A percentile compares a stretch with the other conserved stretches of the same genome.
Conservation (phyloP, 2,329 filamentous ascomycete genomes). For the Trichoderma citrinoviride region DNA sequence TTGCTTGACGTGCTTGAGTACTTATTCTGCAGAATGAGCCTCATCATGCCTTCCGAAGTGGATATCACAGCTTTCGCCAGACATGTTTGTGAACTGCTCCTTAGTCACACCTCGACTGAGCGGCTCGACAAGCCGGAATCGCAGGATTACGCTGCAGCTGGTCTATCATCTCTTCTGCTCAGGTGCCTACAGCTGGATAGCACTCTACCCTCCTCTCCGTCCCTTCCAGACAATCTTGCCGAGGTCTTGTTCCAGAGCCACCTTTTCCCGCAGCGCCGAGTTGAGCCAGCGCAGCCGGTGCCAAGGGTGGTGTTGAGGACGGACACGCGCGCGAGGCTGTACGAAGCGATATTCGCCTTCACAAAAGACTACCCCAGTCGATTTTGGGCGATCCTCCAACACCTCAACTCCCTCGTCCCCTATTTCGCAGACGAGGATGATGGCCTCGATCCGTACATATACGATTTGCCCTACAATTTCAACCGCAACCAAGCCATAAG, state of each 20-base stretch:
- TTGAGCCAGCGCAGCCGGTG: constrained; percentile 31
- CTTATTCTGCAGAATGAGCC: constrained; percentile 37
- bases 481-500: constrained; percentile 69
- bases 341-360: constrained; percentile 57
- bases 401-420: constrained; percentile 36
- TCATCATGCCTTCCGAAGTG: constrained; percentile 30
- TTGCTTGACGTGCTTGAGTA: constrained; percentile 43
- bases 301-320: constrained; percentile 49
- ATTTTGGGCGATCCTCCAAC: constrained; percentile 50
- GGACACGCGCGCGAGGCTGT: constrained; percentile 57
- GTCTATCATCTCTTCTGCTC: constrained; percentile 33
- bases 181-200: constrained; percentile 33
- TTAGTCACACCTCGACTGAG: constrained; percentile 43
- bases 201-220: constrained; percentile 27
- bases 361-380: constrained; percentile 51
- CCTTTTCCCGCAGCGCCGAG: constrained; percentile 59
- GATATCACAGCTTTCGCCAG: constrained; percentile 33
- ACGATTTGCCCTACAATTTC: constrained; percentile 59
- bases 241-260: constrained; percentile 58
- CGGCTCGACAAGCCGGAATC: constrained; percentile 34
- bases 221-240: constrained; percentile 32
- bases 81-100: constrained; percentile 35
- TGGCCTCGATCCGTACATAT: constrained; percentile 51
- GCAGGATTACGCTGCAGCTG: constrained; percentile 32
- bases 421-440: constrained; percentile 43